Evolutionary conservation across 495 filamentous ascomycete genomes (phyloP).

Genomic region (Clavariopsis aquatica): DNA sequence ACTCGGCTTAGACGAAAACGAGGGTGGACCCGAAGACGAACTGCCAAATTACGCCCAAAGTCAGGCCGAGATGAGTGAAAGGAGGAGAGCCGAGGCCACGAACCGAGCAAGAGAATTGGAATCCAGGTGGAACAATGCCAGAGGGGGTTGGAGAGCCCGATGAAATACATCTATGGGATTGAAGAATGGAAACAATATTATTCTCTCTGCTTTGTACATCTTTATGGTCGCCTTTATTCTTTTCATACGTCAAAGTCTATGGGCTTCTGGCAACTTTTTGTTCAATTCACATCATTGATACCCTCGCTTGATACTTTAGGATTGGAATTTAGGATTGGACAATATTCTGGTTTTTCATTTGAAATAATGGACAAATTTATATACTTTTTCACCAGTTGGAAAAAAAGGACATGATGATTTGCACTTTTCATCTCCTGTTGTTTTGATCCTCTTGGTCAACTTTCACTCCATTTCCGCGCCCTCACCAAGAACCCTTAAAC

Average conservation of each 20-base stretch:
- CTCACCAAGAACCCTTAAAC: no score
- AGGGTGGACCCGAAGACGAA: constrained; percentile 39
- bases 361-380: no score
- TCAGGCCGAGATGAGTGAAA: constrained; percentile 42
- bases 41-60: constrained; percentile 45
- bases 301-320: constrained; percentile 34
- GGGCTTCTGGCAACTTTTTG: not conserved
- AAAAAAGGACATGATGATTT: no score
- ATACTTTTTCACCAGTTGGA: not conserved
- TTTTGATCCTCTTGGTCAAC: not conserved
- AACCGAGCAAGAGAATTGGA: constrained; percentile 43
- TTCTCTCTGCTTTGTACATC: not conserved
- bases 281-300: constrained; percentile 34
- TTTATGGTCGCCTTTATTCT: not conserved
- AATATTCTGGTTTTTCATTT: not conserved
- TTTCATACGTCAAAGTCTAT: not conserved
- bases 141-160: constrained; percentile 26
- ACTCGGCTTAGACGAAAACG: constrained; percentile 26
- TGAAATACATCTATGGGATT: constrained; percentile 1
- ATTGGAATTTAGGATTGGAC: constrained; percentile 13
- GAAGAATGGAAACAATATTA: not conserved
- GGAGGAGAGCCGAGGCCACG: constrained; percentile 38
- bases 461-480: no score
- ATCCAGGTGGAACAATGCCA: constrained; percentile 37
- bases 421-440: no score